phyloP scores from a whole-genome alignment of 2,329 filamentous ascomycete species.

The Tolypocladium tundrense region DNA sequence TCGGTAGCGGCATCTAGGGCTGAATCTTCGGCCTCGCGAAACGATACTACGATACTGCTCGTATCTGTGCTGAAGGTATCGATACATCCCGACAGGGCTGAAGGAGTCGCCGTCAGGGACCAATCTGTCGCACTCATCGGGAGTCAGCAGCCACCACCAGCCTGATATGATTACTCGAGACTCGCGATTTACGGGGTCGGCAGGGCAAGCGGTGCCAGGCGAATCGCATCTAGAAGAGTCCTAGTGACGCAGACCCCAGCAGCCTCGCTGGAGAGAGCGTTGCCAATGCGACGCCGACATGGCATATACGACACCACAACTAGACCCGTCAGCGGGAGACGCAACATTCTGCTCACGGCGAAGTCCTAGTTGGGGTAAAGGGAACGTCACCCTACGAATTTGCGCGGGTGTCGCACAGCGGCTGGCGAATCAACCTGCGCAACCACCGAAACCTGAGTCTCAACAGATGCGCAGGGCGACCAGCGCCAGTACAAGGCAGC shows the following conservation, averaged over 20 bases:
- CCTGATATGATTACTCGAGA: background rate
- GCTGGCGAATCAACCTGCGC: background rate
- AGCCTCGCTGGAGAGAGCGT: background rate
- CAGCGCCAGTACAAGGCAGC: background rate
- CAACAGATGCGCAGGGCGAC: background rate
- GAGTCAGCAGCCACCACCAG: background rate
- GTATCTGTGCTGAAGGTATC: background rate
- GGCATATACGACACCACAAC: background rate
- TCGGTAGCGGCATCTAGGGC: background rate
- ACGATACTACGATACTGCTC: background rate
- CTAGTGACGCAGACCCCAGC: background rate
- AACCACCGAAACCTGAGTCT: background rate
- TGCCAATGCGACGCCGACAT: background rate
- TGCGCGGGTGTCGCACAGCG: background rate
- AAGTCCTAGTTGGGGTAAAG: background rate
- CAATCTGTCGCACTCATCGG: background rate
- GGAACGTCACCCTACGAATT: background rate
- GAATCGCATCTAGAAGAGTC: background rate
- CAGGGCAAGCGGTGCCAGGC: too few relatives aligned
- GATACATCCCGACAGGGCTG: background rate
- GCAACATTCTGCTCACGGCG: background rate
- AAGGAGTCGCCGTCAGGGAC: background rate
- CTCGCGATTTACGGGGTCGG: too few relatives aligned
- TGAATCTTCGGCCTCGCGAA: background rate
- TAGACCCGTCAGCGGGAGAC: background rate